Conservation (phyloP, 768 basidiomycete species). For the Boletellus ananiceps region DNA sequence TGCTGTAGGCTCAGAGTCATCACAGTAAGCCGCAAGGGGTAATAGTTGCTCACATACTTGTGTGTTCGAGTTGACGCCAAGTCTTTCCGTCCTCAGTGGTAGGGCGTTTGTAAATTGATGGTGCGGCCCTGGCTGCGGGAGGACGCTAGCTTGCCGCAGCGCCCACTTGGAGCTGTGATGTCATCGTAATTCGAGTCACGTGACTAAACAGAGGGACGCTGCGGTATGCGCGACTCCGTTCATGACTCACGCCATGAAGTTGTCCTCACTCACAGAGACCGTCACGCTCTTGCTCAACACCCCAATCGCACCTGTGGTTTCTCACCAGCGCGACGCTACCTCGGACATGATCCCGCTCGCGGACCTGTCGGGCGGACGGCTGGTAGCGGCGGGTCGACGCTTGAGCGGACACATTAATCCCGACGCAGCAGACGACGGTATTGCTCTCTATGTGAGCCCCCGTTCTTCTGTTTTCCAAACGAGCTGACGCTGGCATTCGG, state of each 20-base stretch:
- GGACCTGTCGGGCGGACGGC: conserved; percentile 12
- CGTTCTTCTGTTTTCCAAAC: neutral
- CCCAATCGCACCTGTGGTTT: conserved; percentile 14
- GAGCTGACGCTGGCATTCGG: neutral
- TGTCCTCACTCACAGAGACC: conserved; percentile 15
- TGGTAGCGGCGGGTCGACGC: neutral
- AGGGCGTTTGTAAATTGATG: no score
- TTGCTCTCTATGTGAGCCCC: conserved; percentile 14
- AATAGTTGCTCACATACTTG: no score
- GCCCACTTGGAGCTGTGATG: conserved; percentile 1
- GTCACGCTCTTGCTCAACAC: conserved; percentile 20
- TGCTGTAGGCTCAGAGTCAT: no score
- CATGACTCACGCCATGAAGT: neutral
- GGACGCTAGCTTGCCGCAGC: no score
- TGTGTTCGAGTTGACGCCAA: no score
- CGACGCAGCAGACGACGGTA: neutral
- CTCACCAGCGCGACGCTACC: neutral
- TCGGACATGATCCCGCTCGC: conserved; percentile 15
- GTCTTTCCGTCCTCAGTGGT: no score
- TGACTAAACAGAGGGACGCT: neutral
- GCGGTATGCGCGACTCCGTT: neutral
- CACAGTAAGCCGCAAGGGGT: no score
- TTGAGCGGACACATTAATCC: neutral
- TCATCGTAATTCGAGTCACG: conserved; percentile 12
- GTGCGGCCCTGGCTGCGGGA: no score